These are phyloP conservation scores for Neoboletus magnificus DNA, from an alignment of 768 basidiomycete species.

Conservation along the genomic window DNA sequence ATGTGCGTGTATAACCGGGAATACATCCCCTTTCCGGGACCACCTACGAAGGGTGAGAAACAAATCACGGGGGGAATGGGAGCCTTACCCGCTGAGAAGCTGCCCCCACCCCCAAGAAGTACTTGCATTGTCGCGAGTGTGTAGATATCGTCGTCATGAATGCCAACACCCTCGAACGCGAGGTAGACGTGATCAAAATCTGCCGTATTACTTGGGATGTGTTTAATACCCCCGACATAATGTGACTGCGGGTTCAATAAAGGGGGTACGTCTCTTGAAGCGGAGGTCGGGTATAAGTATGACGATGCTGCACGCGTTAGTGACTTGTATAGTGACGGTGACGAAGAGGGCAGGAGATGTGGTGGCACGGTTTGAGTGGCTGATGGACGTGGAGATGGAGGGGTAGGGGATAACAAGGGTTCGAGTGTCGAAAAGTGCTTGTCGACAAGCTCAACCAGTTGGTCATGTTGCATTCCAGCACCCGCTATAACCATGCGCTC, in stretches of 20 bases:
- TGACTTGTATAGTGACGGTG: conserved; percentile 58
- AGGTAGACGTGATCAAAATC: conserved; percentile 94
- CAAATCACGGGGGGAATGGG: not conserved
- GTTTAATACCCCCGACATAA: conserved; percentile 85
- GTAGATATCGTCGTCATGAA: conserved; percentile 90
- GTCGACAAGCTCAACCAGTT: conserved; percentile 82
- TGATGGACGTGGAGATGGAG: conserved; percentile 27
- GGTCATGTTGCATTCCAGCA: conserved; percentile 86
- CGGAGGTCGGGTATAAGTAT: conserved; percentile 51
- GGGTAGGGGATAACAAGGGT: conserved; percentile 26
- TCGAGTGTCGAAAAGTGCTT: conserved; percentile 77
- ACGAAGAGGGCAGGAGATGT: conserved; percentile 55
- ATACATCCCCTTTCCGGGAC: conserved; percentile 99
- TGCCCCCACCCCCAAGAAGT: conserved; percentile 91
- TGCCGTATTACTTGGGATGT: conserved; percentile 53
- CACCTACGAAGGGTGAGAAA: conserved; percentile 47
- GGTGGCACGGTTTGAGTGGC: conserved; percentile 42
- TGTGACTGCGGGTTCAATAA: conserved; percentile 37
- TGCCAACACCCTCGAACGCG: conserved; percentile 87
- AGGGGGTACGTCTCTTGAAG: conserved; percentile 6
- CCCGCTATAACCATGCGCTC: conserved; percentile 96
- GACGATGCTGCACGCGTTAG: conserved; percentile 75
- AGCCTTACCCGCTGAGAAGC: conserved; percentile 81
- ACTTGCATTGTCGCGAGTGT: conserved; percentile 92
- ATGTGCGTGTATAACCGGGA: conserved; percentile 94